Evolutionary conservation across 139 green algal species (phyloP), one percentile per base, ranked within the genome.

Genomic region (Dunaliella primolecta): DNA sequence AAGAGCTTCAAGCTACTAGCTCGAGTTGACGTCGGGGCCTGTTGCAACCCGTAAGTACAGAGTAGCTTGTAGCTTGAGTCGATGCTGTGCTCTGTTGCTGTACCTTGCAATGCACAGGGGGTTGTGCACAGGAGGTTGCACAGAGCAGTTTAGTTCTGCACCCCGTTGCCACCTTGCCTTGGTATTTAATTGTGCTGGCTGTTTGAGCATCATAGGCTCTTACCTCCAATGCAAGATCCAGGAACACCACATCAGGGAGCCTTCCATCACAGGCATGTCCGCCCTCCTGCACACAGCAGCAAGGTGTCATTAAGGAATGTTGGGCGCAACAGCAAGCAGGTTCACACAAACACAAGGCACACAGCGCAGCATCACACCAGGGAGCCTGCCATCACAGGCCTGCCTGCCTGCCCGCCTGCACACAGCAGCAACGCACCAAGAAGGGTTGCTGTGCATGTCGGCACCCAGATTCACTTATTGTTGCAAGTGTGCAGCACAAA

Each of bases 151-250:
- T 15, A 64, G 7, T 64, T 7, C 46, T 7, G 46, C 46, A 64
- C 7, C 7, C 7, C 46, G 46, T 25, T 64, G 15, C 7, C 46
- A 7, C 46, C 15, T 64, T 64, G n/a, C n/a, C 46, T 25, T 15
- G 46, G 15, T 64, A 64, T 64, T 64, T 64, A 25, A 25, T 15
- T 64, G 46, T 15, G 46, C 46, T 64, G 46, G n/a, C n/a, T n/a
- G n/a, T n/a, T n/a, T n/a, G n/a, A n/a, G n/a, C n/a, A n/a, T n/a
- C 46, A 15, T 25, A 25, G 46, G 7, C 46, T 64, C 46, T 64
- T 64, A 64, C 46, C 46, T 95, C 91, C 23, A 96, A 84, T 0
- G 93, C 92, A 37, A 94, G 71, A 86, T 96, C 94, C 57, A 96
- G 89, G 81, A 94, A 96, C 20, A 94, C 27, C 0, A 94, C 85